phyloP scores from a whole-genome alignment of 306 rosid species.

The Ammopiptanthus mongolicus region DNA sequence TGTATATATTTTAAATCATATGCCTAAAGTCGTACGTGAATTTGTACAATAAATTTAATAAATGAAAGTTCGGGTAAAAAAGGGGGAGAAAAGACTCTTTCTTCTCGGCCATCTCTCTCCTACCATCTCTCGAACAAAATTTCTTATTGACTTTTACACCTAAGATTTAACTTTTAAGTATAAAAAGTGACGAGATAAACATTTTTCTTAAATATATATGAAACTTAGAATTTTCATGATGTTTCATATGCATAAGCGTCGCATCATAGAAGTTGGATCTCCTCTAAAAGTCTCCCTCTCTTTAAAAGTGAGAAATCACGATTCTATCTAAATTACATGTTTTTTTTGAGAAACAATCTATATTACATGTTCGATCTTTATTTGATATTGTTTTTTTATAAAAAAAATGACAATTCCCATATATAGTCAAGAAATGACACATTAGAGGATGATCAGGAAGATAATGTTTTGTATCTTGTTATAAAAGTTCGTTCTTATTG shows the following conservation, averaged over 20 bases:
- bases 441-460: neutral
- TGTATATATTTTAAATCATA: neutral
- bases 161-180: too few species aligned
- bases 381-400: too few species aligned
- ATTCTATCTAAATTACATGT: too few species aligned
- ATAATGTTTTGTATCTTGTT: neutral
- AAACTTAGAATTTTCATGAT: neutral
- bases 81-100: too few species aligned
- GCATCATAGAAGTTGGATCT: constrained; percentile 19
- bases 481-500: neutral
- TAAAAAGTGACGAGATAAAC: too few species aligned
- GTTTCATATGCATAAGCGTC: constrained; percentile 24
- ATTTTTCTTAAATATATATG: too few species aligned
- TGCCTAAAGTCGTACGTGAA: neutral
- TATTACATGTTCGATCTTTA: neutral
- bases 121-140: too few species aligned
- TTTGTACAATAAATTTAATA: too few species aligned
- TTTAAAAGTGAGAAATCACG: constrained; percentile 14
- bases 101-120: too few species aligned
- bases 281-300: neutral
- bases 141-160: too few species aligned
- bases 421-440: neutral
- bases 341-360: too few species aligned
- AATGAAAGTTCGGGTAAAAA: too few species aligned
- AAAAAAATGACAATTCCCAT: neutral